Base-by-base conservation (phyloP, 1,284 basidiomycete genomes). In the Microbotryum violaceum region DNA sequence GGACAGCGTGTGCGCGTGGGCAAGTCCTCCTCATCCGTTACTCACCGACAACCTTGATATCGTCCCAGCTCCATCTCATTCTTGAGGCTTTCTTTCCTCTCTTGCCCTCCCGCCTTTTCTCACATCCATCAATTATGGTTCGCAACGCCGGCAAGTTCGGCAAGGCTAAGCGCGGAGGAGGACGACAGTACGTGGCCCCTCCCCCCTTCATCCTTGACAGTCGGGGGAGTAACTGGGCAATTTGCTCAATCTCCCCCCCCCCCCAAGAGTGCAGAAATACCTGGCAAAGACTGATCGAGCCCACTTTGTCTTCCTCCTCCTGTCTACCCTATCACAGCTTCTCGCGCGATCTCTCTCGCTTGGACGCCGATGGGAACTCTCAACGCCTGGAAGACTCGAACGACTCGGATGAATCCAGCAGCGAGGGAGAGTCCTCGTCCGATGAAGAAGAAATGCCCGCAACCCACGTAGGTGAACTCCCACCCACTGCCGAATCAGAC, bases 141-240 rank as follows among this genome's bases (percentile, higher is more conserved):
- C 56, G 60, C 29, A 42, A 54, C 5, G 51, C 58, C 18, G 51
- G 51, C 21, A 52, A 52, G 21, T 52, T 52, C 23, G 51, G 51
- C n/a, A 52, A 52, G n/a, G 51, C 51, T 10, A 52, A 52, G 51
- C 14, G 51, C 6, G 51, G 51, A n/a, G 51, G 51, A 21, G 51
- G 51, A 18, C 20, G 51, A 21, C 51, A 52, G 51, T 52, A 12
- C 29, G 51, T 37, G 10, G 16, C 37, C 7, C 31, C 9, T 31
- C 9, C 31, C 31, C 31, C 31, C 9, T 31, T 10, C 31, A 31
- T 31, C 31, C 31, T 31, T 10, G 7, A 9, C 31, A 31, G 31
- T 9, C 31, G 31, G 7, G 7, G 29, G 31, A 31, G 7, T 31
- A 31, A 31, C 16, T 42, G 37, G 37, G 14, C 37, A 42, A 12